phyloP scores from a whole-genome alignment of 257 asterid species.

The Asclepias syriaca region DNA sequence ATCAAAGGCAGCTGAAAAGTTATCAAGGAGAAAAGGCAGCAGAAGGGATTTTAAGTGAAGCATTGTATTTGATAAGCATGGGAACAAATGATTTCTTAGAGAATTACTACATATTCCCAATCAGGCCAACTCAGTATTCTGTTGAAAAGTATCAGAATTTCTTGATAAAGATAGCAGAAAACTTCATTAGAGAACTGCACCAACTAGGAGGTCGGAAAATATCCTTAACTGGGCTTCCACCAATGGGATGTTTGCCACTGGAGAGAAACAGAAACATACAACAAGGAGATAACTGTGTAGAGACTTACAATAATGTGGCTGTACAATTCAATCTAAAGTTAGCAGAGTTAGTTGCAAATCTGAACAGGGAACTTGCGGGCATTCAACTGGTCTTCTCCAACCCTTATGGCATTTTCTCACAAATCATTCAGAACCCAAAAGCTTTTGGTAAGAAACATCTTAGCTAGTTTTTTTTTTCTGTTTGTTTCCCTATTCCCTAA shows the following conservation, averaged over 20 bases:
- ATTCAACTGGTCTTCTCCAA: conserved; percentile 66
- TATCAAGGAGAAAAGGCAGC: conserved; percentile 59
- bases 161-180: conserved; percentile 49
- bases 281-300: conserved; percentile 43
- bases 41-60: conserved; percentile 30
- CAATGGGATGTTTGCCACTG: conserved; percentile 90
- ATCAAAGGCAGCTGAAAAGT: conserved; percentile 46
- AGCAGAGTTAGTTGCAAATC: conserved; percentile 30
- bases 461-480: neutral
- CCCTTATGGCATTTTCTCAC: conserved; percentile 43
- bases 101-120: conserved; percentile 54
- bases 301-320: conserved; percentile 60
- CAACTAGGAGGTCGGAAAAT: conserved; percentile 72
- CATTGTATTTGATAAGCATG: conserved; percentile 60
- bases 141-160: conserved; percentile 48
- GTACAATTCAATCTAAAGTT: conserved; percentile 54
- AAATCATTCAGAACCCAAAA: conserved; percentile 45
- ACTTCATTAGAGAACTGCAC: conserved; percentile 44
- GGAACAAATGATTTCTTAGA: conserved; percentile 89
- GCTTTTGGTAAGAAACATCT: conserved; percentile 41
- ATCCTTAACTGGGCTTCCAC: conserved; percentile 73
- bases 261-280: conserved; percentile 50
- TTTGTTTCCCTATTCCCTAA: neutral
- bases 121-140: conserved; percentile 36
- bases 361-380: conserved; percentile 44